Base-by-base conservation (phyloP, 1,284 basidiomycete species). In the Inonotus hispidus region DNA sequence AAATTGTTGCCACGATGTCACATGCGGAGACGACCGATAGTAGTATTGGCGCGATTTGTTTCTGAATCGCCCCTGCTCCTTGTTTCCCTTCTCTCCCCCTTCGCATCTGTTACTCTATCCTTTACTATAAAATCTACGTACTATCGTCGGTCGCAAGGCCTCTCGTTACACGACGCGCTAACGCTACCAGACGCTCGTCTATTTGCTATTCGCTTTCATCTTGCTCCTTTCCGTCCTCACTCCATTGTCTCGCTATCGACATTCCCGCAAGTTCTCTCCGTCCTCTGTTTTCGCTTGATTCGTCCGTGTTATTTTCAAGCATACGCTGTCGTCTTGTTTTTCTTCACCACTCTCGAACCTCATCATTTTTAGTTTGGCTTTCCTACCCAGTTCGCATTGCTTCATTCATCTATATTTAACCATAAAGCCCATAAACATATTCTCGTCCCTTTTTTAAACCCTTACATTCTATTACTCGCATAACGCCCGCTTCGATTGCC, bases 211-310 rank as follows among this genome's bases (percentile, higher is more conserved):
- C 43, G 47, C 43, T 41, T 45, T 53, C 53, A 38, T 56, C n/a
- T 58, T 43, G 32, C 29, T 57, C 53, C 16, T 58, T 58, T 54
- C 43, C 49, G 21, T 58, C 60, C 37, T 50, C 45, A 27, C 45
- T 46, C 60, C 60, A 54, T 60, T 63, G 58, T 63, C 62, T 60
- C 58, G 62, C 62, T 63, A 29, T 63, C 57, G 58, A 37, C 58
- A 43, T 60, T 50, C 45, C 29, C 53, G 56, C 56, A 60, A 59
- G 62, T 58, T 63, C 58, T 63, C 61, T 63, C 62, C 60, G 62
- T 60, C 57, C 47, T 45, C 58, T 63, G 62, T 63, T 63, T 63
- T 63, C 62, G 57, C 25, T 50, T 43, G 53, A 38, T 56, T 41
- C 39, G 25, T 50, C 54, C 53, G 46, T 53, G 59, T 59, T 62